Percentiles rank a stretch among this genome's conserved stretches.
phyloP scores from a whole-genome alignment of 345 rosid genomes.

The Odontarrhena argentea region DNA sequence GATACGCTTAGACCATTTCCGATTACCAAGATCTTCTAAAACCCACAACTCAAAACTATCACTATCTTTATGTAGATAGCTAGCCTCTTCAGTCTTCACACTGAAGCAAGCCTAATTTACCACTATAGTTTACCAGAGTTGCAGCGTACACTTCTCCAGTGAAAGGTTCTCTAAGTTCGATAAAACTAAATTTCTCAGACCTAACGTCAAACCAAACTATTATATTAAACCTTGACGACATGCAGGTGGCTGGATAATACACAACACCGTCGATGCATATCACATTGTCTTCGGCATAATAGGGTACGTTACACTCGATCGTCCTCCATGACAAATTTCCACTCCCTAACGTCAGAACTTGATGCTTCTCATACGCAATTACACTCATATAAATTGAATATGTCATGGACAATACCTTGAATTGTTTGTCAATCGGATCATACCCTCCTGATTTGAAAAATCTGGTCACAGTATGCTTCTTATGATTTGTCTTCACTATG shows the following conservation, averaged over 20 bases:
- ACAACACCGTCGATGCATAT: conserved; percentile 2
- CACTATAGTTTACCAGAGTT: not conserved
- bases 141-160: too few species aligned
- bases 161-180: not conserved
- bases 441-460: too few species aligned
- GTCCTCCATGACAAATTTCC: not conserved
- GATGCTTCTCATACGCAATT: not conserved
- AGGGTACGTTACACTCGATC: not conserved
- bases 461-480: too few species aligned
- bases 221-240: too few species aligned
- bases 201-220: conserved; percentile 13
- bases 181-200: not conserved
- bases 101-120: not conserved
- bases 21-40: not conserved
- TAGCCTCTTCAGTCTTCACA: too few species aligned
- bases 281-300: not conserved
- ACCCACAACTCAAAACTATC: not conserved
- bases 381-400: too few species aligned
- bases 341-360: not conserved
- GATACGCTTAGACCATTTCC: not conserved
- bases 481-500: too few species aligned
- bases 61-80: too few species aligned
- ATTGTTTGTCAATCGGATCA: not conserved
- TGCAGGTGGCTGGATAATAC: not conserved
- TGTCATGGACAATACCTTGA: not conserved